Percentiles rank a stretch among this genome's conserved stretches.
phyloP scores from a whole-genome alignment of 2,329 filamentous ascomycete species.

The Ophiostoma piceae region DNA sequence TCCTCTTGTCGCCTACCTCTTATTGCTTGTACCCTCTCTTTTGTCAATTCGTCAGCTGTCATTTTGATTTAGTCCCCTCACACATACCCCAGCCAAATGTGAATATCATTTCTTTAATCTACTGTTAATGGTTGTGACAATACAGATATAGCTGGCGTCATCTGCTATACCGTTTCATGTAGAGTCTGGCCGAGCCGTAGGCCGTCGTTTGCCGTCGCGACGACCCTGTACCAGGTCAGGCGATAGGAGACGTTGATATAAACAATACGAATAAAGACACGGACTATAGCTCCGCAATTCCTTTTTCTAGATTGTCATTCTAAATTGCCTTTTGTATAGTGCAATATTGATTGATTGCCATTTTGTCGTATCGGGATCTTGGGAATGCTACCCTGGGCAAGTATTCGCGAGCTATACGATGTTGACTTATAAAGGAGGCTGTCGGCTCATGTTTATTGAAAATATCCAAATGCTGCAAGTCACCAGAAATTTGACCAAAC shows the following conservation, averaged over 20 bases:
- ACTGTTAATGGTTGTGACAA: not conserved
- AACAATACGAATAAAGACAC: not conserved
- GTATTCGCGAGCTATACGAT: not conserved
- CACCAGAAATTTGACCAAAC: no score
- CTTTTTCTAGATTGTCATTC: not conserved
- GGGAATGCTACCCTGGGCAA: not conserved
- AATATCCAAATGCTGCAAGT: not conserved
- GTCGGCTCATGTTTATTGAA: not conserved
- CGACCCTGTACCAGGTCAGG: not conserved
- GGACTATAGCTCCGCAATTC: not conserved
- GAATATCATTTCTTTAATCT: not conserved
- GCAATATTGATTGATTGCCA: not conserved
- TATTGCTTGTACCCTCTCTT: not conserved
- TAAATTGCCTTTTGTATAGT: not conserved
- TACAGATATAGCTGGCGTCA: no score
- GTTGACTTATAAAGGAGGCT: not conserved
- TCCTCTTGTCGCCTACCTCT: not conserved
- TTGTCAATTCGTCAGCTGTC: not conserved
- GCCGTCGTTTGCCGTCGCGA: not conserved
- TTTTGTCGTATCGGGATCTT: not conserved
- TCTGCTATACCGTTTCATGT: not conserved
- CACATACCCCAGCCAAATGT: slow-evolving; percentile 14
- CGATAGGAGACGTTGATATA: not conserved
- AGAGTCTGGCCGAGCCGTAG: not conserved
- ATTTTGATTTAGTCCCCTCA: not conserved